Evolutionary conservation across 2,329 filamentous ascomycete genomes (phyloP).

Genomic region (Coniella lustricola): DNA sequence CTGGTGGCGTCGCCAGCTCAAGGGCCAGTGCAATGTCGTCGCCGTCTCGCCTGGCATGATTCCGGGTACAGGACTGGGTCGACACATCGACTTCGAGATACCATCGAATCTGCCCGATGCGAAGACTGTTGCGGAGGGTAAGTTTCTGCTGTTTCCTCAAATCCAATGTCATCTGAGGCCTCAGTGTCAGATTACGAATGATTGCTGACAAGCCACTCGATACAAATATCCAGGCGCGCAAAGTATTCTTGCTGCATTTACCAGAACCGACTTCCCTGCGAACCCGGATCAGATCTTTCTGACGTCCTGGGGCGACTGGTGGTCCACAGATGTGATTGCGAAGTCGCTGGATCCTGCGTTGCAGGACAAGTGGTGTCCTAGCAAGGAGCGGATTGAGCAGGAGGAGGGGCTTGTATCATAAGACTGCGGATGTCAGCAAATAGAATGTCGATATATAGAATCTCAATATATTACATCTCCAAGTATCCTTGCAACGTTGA

Average conservation of each 20-base stretch:
- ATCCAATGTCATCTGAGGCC: too few species aligned
- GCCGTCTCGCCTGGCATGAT: conserved; percentile 48
- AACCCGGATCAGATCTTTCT: conserved; percentile 47
- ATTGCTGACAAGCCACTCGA: too few species aligned
- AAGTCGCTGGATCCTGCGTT: conserved; percentile 36
- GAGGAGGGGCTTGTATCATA: conserved; percentile 25
- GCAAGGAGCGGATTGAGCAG: conserved; percentile 40
- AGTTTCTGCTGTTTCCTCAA: background rate
- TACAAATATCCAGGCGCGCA: conserved; percentile 34
- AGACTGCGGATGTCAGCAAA: too few species aligned
- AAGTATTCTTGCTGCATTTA: conserved; percentile 38
- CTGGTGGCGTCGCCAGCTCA: conserved; percentile 49
- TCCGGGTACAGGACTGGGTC: conserved; percentile 37
- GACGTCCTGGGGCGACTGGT: conserved; percentile 52
- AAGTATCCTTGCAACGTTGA: too few species aligned
- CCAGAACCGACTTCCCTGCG: conserved; percentile 38
- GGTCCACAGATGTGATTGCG: conserved; percentile 36
- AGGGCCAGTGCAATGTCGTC: conserved; percentile 36
- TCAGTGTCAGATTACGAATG: too few species aligned
- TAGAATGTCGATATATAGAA: too few species aligned
- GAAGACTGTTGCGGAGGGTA: conserved; percentile 40
- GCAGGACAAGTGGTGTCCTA: conserved; percentile 45
- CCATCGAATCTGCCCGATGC: conserved; percentile 35
- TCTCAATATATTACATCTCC: too few species aligned
- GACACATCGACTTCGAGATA: conserved; percentile 25